phyloP scores from a whole-genome alignment of 75 land plant species.

The Ceratopteris richardii region DNA sequence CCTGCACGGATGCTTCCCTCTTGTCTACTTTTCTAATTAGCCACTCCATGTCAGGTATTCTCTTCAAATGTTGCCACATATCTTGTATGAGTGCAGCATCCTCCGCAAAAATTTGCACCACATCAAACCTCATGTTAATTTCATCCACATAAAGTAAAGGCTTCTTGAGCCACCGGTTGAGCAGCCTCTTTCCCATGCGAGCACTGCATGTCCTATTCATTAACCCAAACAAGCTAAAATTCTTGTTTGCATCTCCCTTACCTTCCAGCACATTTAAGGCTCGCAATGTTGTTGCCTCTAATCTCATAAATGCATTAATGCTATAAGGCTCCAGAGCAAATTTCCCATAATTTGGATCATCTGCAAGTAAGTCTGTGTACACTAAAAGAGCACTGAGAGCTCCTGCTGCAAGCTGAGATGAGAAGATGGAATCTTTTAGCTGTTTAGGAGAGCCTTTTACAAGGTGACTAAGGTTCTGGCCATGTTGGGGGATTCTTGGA shows the following conservation, averaged over 20 bases:
- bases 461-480: slow-evolving; percentile 74
- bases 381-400: slow-evolving; percentile 72
- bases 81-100: slow-evolving; percentile 70
- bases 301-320: slow-evolving; percentile 76
- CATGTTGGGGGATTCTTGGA: no score
- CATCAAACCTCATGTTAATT: slow-evolving; percentile 61
- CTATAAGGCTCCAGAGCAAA: slow-evolving; percentile 55
- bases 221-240: slow-evolving; percentile 86
- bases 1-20: slow-evolving; percentile 59
- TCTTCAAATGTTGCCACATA: slow-evolving; percentile 68
- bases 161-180: slow-evolving; percentile 95
- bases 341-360: slow-evolving; percentile 81
- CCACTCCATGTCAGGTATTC: slow-evolving; percentile 87
- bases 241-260: slow-evolving; percentile 92
- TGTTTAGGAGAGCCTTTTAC: slow-evolving; percentile 83
- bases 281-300: slow-evolving; percentile 90
- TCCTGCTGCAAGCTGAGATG: slow-evolving; percentile 59
- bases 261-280: slow-evolving; percentile 87
- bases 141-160: slow-evolving; percentile 82
- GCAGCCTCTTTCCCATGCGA: slow-evolving; percentile 93
- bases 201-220: slow-evolving; percentile 99
- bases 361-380: slow-evolving; percentile 81
- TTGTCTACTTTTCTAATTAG: slow-evolving; percentile 55
- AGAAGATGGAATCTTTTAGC: slow-evolving; percentile 60
- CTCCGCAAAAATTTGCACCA: slow-evolving; percentile 92